Evolutionary conservation across 1,139 yeast species (phyloP), one percentile per base, ranked within the genome.

Genomic region (Taphrina betulina): DNA sequence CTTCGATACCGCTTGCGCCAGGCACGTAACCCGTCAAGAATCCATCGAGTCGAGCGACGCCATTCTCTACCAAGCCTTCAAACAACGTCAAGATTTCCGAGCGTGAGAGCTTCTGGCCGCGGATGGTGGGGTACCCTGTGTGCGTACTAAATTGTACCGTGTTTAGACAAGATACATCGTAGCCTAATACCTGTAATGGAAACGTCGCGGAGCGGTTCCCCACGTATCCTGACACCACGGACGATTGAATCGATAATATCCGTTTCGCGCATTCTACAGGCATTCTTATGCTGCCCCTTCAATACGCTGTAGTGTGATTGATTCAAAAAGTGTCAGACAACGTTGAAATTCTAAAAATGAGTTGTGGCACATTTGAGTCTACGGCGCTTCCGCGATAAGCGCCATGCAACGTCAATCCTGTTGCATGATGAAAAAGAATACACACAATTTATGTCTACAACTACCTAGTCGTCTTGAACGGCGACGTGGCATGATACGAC

Each of bases 151-250:
- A 82, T 63, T 85, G 83, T 22, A 87, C 92, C 1, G 95, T 84
- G 67, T 87, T 85, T 60, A 87, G 68, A 8, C 78, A 81, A 67
- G 87, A 95, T 10, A 85, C 95, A 63, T 88, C 86, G 95, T 95
- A 88, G 2, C 92, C 92, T 8, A 75, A 70, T 56, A 75, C 76
- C 65, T 87, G 95, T 10, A 87, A 70, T 0, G 95, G 95, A 67
- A 87, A 85, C 0, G 87, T 81, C 0, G 87, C 82, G 0, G 94
- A 89, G 58, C 83, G 76, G 66, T 84, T 85, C 1, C 95, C 95
- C 14, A 85, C 95, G 65, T 85, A 85, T 2, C 96, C 95, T 2
- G 48, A 43, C 10, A 38, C 50, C 17, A 57, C 59, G 20, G 57
- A 29, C 10, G 53, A 44, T 28, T 53, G 57, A 31, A 53, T 33